These are phyloP conservation scores for Bruguiera gymnorhiza DNA, from an alignment of 345 rosid species.

Conservation along the genomic window DNA sequence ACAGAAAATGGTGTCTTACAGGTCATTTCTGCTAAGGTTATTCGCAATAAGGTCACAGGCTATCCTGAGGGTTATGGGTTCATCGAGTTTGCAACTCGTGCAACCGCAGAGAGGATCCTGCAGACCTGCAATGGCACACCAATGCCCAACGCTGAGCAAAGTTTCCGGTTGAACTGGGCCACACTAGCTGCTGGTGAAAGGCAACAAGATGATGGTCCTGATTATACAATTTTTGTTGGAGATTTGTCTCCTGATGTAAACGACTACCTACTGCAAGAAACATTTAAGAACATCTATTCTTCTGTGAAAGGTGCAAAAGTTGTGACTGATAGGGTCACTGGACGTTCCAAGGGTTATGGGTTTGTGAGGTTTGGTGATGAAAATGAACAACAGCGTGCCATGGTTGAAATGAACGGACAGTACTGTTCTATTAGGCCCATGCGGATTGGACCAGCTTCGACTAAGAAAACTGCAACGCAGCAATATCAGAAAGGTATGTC, in stretches of 20 bases:
- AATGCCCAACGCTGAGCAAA: slow-evolving; percentile 78
- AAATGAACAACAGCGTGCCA: slow-evolving; percentile 73
- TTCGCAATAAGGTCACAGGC: slow-evolving; percentile 71
- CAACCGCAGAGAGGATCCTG: slow-evolving; percentile 77
- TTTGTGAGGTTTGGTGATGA: slow-evolving; percentile 92
- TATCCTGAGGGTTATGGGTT: slow-evolving; percentile 86
- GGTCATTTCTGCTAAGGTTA: slow-evolving; percentile 79
- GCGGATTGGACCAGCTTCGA: slow-evolving; percentile 93
- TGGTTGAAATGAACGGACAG: slow-evolving; percentile 93
- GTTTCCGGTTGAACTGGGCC: slow-evolving; percentile 90
- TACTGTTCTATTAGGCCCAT: slow-evolving; percentile 82
- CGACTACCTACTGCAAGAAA: slow-evolving; percentile 69
- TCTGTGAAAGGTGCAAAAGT: slow-evolving; percentile 93
- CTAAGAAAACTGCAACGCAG: slow-evolving; percentile 64
- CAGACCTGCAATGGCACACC: slow-evolving; percentile 70
- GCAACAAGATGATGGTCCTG: slow-evolving; percentile 81
- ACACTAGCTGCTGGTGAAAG: slow-evolving; percentile 82
- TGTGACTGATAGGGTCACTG: slow-evolving; percentile 84
- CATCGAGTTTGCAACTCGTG: slow-evolving; percentile 62
- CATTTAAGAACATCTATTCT: slow-evolving; percentile 55
- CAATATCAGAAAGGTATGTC: slow-evolving; percentile 71
- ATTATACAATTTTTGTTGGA: slow-evolving; percentile 81
- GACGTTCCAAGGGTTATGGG: slow-evolving; percentile 94
- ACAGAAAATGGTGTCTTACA: slow-evolving; percentile 14
- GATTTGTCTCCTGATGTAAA: slow-evolving; percentile 92